Conservation (phyloP, 2,329 filamentous ascomycete genomes). For the Xylariaceae sp. region DNA sequence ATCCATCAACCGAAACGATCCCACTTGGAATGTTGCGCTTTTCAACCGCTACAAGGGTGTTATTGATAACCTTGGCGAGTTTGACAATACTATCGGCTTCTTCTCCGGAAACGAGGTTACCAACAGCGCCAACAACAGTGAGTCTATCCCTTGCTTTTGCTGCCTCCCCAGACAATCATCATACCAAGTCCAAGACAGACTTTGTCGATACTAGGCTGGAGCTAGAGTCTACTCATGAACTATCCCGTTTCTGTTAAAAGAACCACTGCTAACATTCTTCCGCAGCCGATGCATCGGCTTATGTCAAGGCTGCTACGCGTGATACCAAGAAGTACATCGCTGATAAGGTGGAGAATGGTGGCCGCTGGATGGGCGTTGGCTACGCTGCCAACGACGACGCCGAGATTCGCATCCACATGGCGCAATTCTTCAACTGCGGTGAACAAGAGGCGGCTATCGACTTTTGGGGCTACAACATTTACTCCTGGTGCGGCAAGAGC, state of each 20-base stretch:
- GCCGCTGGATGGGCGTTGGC: constrained; percentile 68
- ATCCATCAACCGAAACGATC: constrained; percentile 66
- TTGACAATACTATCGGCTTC: constrained; percentile 75
- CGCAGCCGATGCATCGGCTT: constrained; percentile 60
- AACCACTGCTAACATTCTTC: background rate
- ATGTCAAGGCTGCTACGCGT: constrained; percentile 76
- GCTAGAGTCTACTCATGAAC: too few species aligned
- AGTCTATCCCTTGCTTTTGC: too few species aligned
- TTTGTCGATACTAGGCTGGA: too few species aligned
- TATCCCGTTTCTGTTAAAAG: too few species aligned
- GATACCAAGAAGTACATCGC: constrained; percentile 79
- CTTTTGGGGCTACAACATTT: constrained; percentile 87
- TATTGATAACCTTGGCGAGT: constrained; percentile 64
- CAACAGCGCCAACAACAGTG: constrained; percentile 66
- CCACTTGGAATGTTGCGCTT: constrained; percentile 64
- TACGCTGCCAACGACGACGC: constrained; percentile 78
- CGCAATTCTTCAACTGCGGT: constrained; percentile 75
- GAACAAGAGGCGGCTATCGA: constrained; percentile 57
- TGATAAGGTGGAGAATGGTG: constrained; percentile 47
- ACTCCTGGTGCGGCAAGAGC: constrained; percentile 75
- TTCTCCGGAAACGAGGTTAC: constrained; percentile 81
- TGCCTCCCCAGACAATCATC: too few species aligned
- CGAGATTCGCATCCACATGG: constrained; percentile 64
- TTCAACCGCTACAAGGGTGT: constrained; percentile 68
- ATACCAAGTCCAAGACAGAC: too few species aligned